Evolutionary conservation across 2,329 filamentous ascomycete genomes (phyloP), one percentile per base, ranked within the genome.

Genomic region (Aspergillus felis): DNA sequence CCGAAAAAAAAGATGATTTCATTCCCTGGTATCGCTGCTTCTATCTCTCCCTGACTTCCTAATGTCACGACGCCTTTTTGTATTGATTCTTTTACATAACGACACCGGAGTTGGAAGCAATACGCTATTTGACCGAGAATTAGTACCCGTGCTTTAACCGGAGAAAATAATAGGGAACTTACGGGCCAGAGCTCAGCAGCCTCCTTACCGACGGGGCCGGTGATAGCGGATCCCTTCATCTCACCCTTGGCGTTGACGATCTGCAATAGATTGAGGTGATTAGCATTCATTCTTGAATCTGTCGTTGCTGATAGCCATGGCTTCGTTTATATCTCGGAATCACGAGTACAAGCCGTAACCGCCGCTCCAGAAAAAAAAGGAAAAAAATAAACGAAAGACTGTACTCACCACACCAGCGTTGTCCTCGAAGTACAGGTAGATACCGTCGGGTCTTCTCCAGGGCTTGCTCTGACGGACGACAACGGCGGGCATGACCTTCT

Each of bases 241-340:
- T 99, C 94, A 84, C 94, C 94, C 90, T 99, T 99, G 82, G 93
- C 92, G 87, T 99, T 99, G 86, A 99, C 94, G 76, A 99, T 99
- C 90, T 94, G 75, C 55, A 54, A 32, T 50, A 53, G 42, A 47
- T 6, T 5, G 28, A 42, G 28, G 49, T 52, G 41, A 56, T 20
- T 52, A 50, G 10, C 17, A 14, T 54, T 53, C 41, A 50, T 51
- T 41, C 50, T 3, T 22, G 32, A 5, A 51, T 41, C 12, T 42
- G 25, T 41, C 14, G 6, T 38, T 7, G 14, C 14, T 3, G 14
- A 38, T 17, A 35, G 14, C 4, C 5, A 35, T 6, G 32, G 32
- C 4, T 14, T 17, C 12, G 4, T 35, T 17, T 2, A 17, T 17
- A 35, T 17, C 32, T 17, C 32, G 32, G 4, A 35, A 35, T 17